Percentiles rank a stretch among this genome's conserved stretches.
phyloP scores from a whole-genome alignment of 768 basidiomycete species.

The Russula olivacea region DNA sequence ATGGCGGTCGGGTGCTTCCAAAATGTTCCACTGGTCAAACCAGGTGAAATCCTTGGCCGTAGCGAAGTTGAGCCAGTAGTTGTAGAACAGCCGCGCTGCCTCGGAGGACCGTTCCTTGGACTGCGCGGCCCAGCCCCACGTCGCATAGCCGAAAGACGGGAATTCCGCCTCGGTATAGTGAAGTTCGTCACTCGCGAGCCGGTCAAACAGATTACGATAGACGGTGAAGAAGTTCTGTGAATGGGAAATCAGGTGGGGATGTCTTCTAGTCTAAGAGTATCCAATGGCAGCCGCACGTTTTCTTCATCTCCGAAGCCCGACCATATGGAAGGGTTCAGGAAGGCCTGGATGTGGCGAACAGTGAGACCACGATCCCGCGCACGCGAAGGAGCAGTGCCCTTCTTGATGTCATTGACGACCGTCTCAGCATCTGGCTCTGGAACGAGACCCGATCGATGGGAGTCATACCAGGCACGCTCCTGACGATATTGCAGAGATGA shows the following conservation, averaged over 20 bases:
- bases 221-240: constrained; percentile 82
- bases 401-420: constrained; percentile 80
- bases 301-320: constrained; percentile 55
- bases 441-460: constrained; percentile 72
- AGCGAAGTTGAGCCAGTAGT: constrained; percentile 77
- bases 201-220: constrained; percentile 79
- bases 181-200: constrained; percentile 77
- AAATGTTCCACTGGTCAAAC: constrained; percentile 76
- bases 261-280: not conserved
- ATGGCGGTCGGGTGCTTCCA: constrained; percentile 82
- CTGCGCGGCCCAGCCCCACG: constrained; percentile 61
- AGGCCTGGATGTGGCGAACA: constrained; percentile 71
- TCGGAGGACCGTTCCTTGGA: constrained; percentile 42
- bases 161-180: constrained; percentile 44
- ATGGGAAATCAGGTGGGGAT: constrained; percentile 1
- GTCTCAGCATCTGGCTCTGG: constrained; percentile 80
- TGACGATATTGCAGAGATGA: constrained; percentile 30
- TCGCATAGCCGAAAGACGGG: constrained; percentile 78
- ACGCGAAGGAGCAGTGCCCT: constrained; percentile 52
- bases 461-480: constrained; percentile 99
- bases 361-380: constrained; percentile 70
- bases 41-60: constrained; percentile 87
- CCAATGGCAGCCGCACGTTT: constrained; percentile 41
- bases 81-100: constrained; percentile 73
- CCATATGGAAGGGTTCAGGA: constrained; percentile 74